Base-by-base conservation (phyloP, 2,329 filamentous ascomycete genomes). In the Eutypa lata region DNA sequence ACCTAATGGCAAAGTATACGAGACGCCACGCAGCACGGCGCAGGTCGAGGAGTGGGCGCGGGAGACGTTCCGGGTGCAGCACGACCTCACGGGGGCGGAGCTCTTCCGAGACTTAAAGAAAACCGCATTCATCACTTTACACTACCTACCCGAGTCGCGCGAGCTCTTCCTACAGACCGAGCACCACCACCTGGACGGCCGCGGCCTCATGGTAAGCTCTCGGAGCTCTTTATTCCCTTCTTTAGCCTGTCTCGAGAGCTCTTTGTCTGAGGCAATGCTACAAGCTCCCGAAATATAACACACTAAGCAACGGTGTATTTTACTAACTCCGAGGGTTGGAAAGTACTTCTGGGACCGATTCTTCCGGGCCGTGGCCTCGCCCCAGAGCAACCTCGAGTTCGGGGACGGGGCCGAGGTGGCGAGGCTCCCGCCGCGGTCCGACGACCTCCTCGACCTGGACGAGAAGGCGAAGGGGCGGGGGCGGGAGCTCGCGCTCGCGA, bases 151-250 rank as follows among this genome's bases (percentile, higher is more conserved):
- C 16, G 48, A 44, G 28, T 28, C 22, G 37, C 10, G 26, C 10
- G 48, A 50, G 37, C 33, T 49, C 21, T 43, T 49, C 19, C 24
- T 50, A 10, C 48, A 50, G 48, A 19, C 38, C 14, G 48, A 50
- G 37, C 48, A 44, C 19, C 48, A 43, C 33, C 38, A 50, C 26
- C 16, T 44, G 14, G 48, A 35, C 19, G 48, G 48, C 19, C 16
- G 37, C 3, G 38, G 48, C 7, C 14, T 44, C 22, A 33, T 50
- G 48, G n/a, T n/a, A n/a, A n/a, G n/a, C n/a, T n/a, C n/a, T n/a
- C n/a, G n/a, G n/a, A n/a, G n/a, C n/a, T n/a, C n/a, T n/a, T n/a
- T n/a, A n/a, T n/a, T n/a, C n/a, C n/a, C n/a, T n/a, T n/a, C n/a
- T n/a, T n/a, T n/a, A n/a, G n/a, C n/a, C n/a, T n/a, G n/a, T n/a